phyloP scores from a whole-genome alignment of 768 basidiomycete species.

The Boletus sensibilis region DNA sequence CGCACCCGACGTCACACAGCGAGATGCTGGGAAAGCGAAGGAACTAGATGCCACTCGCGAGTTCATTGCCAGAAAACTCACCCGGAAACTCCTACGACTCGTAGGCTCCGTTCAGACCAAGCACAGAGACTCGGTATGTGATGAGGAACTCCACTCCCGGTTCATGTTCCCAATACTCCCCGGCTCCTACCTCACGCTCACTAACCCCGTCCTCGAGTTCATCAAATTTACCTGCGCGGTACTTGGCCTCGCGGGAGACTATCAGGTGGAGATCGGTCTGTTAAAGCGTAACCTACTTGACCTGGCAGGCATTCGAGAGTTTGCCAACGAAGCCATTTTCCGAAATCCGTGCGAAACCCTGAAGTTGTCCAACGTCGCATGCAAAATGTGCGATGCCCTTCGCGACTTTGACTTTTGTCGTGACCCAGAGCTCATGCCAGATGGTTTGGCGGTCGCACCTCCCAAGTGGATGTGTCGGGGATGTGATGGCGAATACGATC shows the following conservation, averaged over 20 bases:
- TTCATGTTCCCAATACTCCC: constrained; percentile 86
- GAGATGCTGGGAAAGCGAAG: constrained; percentile 62
- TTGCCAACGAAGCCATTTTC: constrained; percentile 81
- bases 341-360: constrained; percentile 90
- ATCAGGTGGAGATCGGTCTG: constrained; percentile 81
- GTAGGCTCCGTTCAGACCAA: constrained; percentile 64
- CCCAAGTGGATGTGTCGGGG: constrained; percentile 65
- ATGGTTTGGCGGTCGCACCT: constrained; percentile 45
- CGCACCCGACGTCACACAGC: constrained; percentile 62
- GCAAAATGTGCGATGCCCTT: constrained; percentile 78
- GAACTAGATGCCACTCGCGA: constrained; percentile 69
- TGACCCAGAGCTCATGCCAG: constrained; percentile 78
- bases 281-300: constrained; percentile 89
- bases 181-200: constrained; percentile 76
- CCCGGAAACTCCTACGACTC: constrained; percentile 70
- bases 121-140: constrained; percentile 56
- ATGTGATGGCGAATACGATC: constrained; percentile 87
- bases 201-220: constrained; percentile 84
- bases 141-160: constrained; percentile 50
- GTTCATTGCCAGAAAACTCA: constrained; percentile 79
- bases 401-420: constrained; percentile 96
- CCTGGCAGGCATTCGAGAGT: constrained; percentile 82
- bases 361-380: constrained; percentile 83
- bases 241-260: constrained; percentile 76
- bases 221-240: constrained; percentile 85